These are phyloP conservation scores for Melampsora larici-populina DNA, from an alignment of 1,284 basidiomycete species.

Conservation along the genomic window DNA sequence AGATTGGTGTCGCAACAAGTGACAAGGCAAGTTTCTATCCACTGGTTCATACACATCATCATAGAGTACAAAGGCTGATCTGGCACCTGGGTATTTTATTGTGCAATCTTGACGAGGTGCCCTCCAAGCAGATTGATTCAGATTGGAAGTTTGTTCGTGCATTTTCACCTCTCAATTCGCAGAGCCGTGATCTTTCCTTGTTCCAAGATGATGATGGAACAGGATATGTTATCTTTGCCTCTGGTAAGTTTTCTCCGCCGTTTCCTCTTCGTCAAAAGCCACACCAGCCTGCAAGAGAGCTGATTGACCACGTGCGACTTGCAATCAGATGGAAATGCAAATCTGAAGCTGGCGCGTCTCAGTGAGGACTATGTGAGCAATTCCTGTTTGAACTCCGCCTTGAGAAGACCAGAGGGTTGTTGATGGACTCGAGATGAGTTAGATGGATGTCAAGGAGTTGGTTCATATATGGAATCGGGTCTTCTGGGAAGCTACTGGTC, in stretches of 20 bases:
- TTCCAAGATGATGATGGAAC: constrained; percentile 55
- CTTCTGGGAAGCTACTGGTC: no score
- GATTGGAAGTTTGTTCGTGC: constrained; percentile 57
- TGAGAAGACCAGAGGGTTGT: neutral
- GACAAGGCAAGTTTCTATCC: constrained; percentile 62
- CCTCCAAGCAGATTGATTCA: constrained; percentile 55
- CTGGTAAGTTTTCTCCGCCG: constrained; percentile 57
- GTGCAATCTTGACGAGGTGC: neutral
- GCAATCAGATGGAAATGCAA: constrained; percentile 62
- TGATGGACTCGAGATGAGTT: neutral
- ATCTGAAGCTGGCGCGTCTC: constrained; percentile 65
- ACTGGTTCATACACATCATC: no score
- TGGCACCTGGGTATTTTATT: neutral
- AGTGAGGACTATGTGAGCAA: constrained; percentile 64
- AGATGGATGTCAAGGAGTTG: neutral
- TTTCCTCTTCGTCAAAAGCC: neutral
- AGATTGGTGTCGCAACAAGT: constrained; percentile 64
- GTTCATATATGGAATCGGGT: constrained; percentile 52
- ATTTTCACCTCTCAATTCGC: constrained; percentile 63
- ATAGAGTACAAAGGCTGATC: neutral
- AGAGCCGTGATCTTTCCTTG: no score
- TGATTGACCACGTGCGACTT: no score
- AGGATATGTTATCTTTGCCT: constrained; percentile 64
- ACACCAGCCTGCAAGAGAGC: no score
- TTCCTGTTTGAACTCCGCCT: constrained; percentile 21